phyloP scores from a whole-genome alignment of 1,284 basidiomycete genomes.

The Trametes sp. region DNA sequence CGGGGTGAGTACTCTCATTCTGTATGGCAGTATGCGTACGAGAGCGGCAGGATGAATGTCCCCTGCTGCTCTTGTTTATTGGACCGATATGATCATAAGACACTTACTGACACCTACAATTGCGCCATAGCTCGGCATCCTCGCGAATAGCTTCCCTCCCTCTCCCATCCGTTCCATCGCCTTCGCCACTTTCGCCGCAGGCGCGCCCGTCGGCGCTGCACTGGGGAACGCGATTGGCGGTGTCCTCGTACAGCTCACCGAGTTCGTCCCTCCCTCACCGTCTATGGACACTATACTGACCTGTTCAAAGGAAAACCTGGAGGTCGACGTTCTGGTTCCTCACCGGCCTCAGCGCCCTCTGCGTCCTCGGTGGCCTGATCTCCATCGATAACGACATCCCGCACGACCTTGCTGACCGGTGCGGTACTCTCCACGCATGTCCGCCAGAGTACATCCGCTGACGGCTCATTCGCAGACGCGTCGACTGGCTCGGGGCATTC shows the following conservation, averaged over 20 bases:
- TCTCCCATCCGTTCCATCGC: conserved; percentile 72
- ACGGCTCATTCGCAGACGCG: conserved; percentile 44
- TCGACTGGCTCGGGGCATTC: conserved; percentile 87
- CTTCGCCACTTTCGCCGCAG: conserved; percentile 81
- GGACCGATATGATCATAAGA: too few relatives aligned
- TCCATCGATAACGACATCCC: conserved; percentile 54
- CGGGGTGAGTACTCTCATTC: conserved; percentile 52
- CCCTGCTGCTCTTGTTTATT: too few relatives aligned
- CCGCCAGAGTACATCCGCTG: neutral
- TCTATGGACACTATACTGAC: conserved; percentile 1
- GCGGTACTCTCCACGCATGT: neutral
- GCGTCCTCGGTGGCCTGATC: conserved; percentile 50
- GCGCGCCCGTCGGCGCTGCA: conserved; percentile 78
- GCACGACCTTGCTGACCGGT: conserved; percentile 54
- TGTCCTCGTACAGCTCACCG: conserved; percentile 70
- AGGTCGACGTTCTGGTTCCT: conserved; percentile 62
- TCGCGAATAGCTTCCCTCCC: conserved; percentile 78
- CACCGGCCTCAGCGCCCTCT: conserved; percentile 52
- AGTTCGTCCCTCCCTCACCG: conserved; percentile 37
- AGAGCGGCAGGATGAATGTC: too few relatives aligned
- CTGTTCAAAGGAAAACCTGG: conserved; percentile 51
- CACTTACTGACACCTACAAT: too few relatives aligned
- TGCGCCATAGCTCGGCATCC: conserved; percentile 68
- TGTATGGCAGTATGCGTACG: neutral
- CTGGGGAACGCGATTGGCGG: conserved; percentile 77